phyloP scores from a whole-genome alignment of 2,329 filamentous ascomycete species.

The Chaetomiaceae sp. region DNA sequence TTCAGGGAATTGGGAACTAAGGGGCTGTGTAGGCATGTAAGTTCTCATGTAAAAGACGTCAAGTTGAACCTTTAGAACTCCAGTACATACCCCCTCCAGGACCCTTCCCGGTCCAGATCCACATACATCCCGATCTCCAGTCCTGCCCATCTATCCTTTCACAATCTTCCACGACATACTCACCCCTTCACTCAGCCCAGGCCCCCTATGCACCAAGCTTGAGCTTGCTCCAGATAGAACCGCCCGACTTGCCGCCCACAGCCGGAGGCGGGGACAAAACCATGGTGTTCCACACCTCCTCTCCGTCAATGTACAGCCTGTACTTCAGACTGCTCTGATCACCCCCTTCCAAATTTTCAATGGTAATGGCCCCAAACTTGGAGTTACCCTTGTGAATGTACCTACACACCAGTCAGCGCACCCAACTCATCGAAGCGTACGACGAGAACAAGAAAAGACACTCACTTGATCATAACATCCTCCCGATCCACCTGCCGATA shows the following conservation, averaged over 20 bases:
- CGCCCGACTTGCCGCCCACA: conserved; percentile 30
- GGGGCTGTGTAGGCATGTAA: too few species aligned
- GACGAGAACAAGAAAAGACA: conserved; percentile 24
- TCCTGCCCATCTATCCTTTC: background rate
- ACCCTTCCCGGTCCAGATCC: too few species aligned
- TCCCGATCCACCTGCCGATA: conserved; percentile 78
- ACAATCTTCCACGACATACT: background rate
- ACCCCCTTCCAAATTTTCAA: conserved; percentile 61
- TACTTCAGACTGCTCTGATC: conserved; percentile 74
- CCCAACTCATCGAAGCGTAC: background rate
- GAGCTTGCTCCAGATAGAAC: conserved; percentile 45
- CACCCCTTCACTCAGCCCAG: too few species aligned
- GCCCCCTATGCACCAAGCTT: conserved; percentile 6
- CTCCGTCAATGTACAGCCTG: conserved; percentile 74
- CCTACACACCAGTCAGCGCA: conserved; percentile 35
- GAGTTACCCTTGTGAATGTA: conserved; percentile 81
- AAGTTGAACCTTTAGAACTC: background rate
- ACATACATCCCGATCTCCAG: too few species aligned
- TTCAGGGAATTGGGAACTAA: too few species aligned
- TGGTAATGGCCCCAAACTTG: conserved; percentile 82
- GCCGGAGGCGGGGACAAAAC: conserved; percentile 44
- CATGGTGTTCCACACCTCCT: conserved; percentile 68
- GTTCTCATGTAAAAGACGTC: background rate
- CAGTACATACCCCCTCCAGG: background rate
- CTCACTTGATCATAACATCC: conserved; percentile 80